A percentile compares a stretch with the other conserved stretches of the same genome.
phyloP scores from a whole-genome alignment of 257 asterid genomes.

The Petunia axillaris region DNA sequence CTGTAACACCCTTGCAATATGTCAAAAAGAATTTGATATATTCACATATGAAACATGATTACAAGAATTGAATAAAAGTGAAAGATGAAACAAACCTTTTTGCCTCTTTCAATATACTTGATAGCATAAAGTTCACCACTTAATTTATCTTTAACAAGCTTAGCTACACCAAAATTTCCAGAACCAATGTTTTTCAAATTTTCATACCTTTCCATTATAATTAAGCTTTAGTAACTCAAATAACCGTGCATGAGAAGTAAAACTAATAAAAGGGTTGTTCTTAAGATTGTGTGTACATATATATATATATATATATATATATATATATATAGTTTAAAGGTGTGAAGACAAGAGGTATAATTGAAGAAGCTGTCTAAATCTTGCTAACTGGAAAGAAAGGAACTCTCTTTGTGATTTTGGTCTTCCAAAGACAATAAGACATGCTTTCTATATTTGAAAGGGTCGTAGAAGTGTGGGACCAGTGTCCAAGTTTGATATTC shows the following conservation, averaged over 20 bases:
- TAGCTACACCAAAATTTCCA: slow-evolving; percentile 30
- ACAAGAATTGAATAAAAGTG: not conserved
- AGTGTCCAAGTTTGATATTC: too few species aligned
- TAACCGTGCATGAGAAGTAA: slow-evolving; percentile 1
- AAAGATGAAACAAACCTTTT: slow-evolving; percentile 39
- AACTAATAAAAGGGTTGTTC: not conserved
- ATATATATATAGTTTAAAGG: not conserved
- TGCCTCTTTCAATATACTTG: slow-evolving; percentile 55
- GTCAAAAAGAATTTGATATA: not conserved
- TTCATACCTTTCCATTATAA: slow-evolving; percentile 25
- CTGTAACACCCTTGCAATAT: not conserved
- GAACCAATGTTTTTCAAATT: slow-evolving; percentile 26
- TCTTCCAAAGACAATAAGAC: not conserved
- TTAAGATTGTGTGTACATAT: not conserved
- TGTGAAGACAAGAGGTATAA: not conserved
- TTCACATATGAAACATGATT: not conserved
- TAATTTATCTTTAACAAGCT: slow-evolving; percentile 35
- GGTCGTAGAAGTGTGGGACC: not conserved
- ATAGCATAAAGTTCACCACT: slow-evolving; percentile 45
- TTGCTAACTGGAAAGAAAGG: not conserved
- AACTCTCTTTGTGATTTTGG: slow-evolving; percentile 1
- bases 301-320: not conserved
- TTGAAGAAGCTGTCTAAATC: slow-evolving; percentile 9
- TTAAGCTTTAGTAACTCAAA: slow-evolving; percentile 1
- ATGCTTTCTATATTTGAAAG: not conserved